These are phyloP conservation scores for Solanum arcanum DNA, from an alignment of 257 asterid species.

Conservation along the genomic window DNA sequence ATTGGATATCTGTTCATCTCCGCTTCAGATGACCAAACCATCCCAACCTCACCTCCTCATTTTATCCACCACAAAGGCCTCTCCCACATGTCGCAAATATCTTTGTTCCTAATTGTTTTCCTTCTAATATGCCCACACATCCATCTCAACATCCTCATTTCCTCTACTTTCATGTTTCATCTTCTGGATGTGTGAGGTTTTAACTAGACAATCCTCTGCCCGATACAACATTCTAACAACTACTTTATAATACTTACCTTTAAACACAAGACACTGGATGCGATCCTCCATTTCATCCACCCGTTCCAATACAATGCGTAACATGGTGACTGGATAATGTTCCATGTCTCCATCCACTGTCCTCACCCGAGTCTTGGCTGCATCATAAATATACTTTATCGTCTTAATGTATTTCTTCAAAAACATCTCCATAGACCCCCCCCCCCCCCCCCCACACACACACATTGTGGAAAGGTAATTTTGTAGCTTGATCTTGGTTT, in stretches of 20 bases:
- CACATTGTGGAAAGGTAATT: neutral
- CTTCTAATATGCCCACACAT: neutral
- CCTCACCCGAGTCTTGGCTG: neutral
- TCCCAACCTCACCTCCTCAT: neutral
- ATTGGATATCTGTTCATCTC: neutral
- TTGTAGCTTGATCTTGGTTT: neutral
- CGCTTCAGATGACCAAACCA: neutral
- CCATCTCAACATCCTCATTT: neutral
- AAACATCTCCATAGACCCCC: neutral
- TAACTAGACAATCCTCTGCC: neutral
- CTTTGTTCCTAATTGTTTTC: neutral
- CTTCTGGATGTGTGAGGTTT: neutral
- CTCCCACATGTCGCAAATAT: neutral
- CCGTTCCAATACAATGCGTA: neutral
- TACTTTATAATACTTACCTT: neutral
- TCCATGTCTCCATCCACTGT: neutral
- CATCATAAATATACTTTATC: neutral
- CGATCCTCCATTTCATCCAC: neutral
- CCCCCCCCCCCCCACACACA: too few relatives aligned
- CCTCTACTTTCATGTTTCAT: neutral
- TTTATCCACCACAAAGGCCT: neutral
- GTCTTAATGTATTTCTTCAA: neutral
- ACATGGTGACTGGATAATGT: neutral
- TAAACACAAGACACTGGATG: neutral
- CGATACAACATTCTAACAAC: neutral